These are phyloP conservation scores for Brassica carinata DNA, from an alignment of 345 rosid genomes.

Conservation along the genomic window DNA sequence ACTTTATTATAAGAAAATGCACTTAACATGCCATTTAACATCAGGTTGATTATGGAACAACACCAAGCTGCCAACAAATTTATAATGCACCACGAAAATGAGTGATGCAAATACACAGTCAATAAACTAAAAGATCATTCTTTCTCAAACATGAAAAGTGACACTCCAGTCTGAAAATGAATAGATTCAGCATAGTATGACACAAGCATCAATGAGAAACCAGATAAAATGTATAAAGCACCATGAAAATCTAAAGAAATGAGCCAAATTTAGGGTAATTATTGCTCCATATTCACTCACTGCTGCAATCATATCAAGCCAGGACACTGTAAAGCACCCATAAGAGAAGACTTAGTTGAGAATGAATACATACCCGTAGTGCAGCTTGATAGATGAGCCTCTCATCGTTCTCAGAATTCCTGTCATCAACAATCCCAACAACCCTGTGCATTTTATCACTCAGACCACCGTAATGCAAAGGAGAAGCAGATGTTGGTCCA, in stretches of 20 bases:
- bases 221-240: not conserved
- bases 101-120: too few relatives aligned
- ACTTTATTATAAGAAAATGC: not conserved
- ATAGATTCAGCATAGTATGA: constrained; percentile 4
- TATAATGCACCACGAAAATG: not conserved
- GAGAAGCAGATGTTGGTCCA: constrained; percentile 48
- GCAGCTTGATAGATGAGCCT: constrained; percentile 88
- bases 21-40: not conserved
- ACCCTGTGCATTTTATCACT: constrained; percentile 50
- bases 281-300: not conserved
- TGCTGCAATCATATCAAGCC: not conserved
- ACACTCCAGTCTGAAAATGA: not conserved
- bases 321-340: constrained; percentile 2
- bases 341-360: constrained; percentile 41
- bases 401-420: constrained; percentile 54
- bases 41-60: not conserved
- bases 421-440: constrained; percentile 58
- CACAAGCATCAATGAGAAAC: constrained; percentile 3
- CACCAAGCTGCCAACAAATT: not conserved
- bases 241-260: constrained; percentile 15
- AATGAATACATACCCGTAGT: constrained; percentile 74
- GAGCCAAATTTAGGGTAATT: not conserved
- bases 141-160: constrained; percentile 2
- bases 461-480: constrained; percentile 45
- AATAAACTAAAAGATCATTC: not conserved